Percentiles rank a stretch among this genome's conserved stretches.
Conservation (phyloP, 768 basidiomycete species). For the Dendrothele bispora region DNA sequence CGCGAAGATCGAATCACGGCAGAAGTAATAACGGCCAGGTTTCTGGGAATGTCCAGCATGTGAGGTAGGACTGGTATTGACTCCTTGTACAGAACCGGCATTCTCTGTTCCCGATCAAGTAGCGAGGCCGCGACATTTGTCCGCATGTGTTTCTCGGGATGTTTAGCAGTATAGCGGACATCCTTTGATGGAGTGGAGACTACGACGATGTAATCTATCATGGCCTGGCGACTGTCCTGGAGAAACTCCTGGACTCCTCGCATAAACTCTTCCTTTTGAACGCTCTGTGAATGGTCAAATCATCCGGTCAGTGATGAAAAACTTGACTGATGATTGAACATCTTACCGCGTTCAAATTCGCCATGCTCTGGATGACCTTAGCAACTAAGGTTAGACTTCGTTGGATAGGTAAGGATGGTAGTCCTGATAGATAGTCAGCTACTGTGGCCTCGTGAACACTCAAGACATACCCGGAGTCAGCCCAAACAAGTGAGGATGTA, state of each 20-base stretch:
- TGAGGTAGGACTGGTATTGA: constrained; percentile 73
- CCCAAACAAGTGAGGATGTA: constrained; percentile 85
- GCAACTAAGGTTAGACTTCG: constrained; percentile 84
- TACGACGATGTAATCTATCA: constrained; percentile 76
- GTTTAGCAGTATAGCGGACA: constrained; percentile 16
- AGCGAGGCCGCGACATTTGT: constrained; percentile 54
- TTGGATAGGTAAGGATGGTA: constrained; percentile 65
- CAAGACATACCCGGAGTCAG: constrained; percentile 61
- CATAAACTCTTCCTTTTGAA: constrained; percentile 84
- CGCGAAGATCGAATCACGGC: constrained; percentile 69
- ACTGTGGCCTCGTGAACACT: background rate
- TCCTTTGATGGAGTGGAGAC: constrained; percentile 58
- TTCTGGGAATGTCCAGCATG: constrained; percentile 74
- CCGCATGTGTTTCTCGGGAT: constrained; percentile 47
- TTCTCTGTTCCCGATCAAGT: constrained; percentile 52
- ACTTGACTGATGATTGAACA: constrained; percentile 1
- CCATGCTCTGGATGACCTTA: constrained; percentile 87
- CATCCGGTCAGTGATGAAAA: background rate
- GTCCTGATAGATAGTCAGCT: constrained; percentile 52
- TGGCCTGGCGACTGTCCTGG: constrained; percentile 57
- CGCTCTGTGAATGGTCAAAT: constrained; percentile 42
- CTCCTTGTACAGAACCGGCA: constrained; percentile 64
- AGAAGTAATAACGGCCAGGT: constrained; percentile 75
- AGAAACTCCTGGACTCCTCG: constrained; percentile 74
- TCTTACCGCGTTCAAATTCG: constrained; percentile 77